Base-by-base conservation (phyloP, 192 early-diverging fungal genomes). In the Entomortierella chlamydospora region DNA sequence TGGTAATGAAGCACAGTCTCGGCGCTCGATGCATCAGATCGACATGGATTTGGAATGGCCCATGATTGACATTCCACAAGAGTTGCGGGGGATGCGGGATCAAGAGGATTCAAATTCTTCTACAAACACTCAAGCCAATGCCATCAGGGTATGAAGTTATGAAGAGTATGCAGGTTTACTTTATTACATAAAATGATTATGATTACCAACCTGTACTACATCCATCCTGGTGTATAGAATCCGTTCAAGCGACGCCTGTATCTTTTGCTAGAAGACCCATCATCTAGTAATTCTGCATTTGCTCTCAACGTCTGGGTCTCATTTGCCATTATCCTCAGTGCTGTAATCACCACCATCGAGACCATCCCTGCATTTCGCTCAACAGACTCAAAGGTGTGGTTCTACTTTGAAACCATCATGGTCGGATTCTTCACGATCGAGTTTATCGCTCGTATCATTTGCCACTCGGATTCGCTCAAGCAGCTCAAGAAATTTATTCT, bases 381-480 rank as follows among this genome's bases (percentile, higher is more conserved):
- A 7, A 84, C 81, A n/a, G 81, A 85, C 34, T 87, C 84, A 43
- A 77, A 57, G 28, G 64, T 87, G 7, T 89, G 88, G 90, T 87
- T 92, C 60, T 84, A 84, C 31, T 72, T 92, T 30, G 92, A 94
- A 73, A 85, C 90, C 12, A 72, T 84, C 3, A 90, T 93, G 73
- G 91, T 95, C 7, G 86, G 77, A 1, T 81, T 95, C 28, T 95
- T 95, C 58, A 93, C 93, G 7, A 58, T 91, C 37, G 93, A 95
- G 76, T 93, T 91, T 73, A 34, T 88, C 10, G 62, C 90, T 42
- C 88, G 93, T 15, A 81, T 93, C 18, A 79, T 91, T 26, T 88
- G 86, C 25, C 93, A 93, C 72, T 90, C 92, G 0, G 91, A 93
- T 72, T 89, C 88, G 8, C 69, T 89, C 42, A 84, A 82, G 8